phyloP scores from a whole-genome alignment of 1,284 basidiomycete species.

The Leccinum angustisporum region DNA sequence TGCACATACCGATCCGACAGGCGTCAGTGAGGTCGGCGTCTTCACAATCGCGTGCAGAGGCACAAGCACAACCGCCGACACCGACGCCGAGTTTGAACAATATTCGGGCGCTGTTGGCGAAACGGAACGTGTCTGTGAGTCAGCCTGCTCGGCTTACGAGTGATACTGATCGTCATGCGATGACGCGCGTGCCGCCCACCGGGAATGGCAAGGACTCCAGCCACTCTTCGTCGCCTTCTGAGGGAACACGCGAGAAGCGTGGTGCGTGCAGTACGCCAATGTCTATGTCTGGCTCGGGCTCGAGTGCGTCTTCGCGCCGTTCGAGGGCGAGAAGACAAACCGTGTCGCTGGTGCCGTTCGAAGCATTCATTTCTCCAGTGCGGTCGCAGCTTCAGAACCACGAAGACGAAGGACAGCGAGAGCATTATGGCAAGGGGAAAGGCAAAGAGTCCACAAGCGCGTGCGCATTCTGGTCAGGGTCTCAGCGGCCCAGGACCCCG shows the following conservation, averaged over 20 bases:
- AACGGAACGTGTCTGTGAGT: background rate
- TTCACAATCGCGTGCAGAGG: background rate
- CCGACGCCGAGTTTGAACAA: slow-evolving; percentile 19
- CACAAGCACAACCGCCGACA: background rate
- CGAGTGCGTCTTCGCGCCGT: background rate
- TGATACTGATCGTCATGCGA: background rate
- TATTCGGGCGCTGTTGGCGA: slow-evolving; percentile 20
- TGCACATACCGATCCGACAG: background rate
- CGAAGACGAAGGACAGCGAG: background rate
- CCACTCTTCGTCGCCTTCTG: background rate
- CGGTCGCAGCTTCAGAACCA: background rate
- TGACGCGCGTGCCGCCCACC: background rate
- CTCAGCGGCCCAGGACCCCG: background rate
- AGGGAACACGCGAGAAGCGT: background rate
- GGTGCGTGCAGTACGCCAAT: background rate
- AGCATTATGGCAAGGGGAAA: background rate
- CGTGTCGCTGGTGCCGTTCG: slow-evolving; percentile 14
- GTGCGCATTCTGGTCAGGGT: background rate
- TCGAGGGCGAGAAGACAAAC: background rate
- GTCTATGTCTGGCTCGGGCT: background rate
- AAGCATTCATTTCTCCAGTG: slow-evolving; percentile 28
- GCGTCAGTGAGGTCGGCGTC: background rate
- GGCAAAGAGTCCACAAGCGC: background rate
- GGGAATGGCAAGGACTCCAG: background rate
- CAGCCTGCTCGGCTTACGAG: background rate